Base-by-base conservation (phyloP, 2,329 filamentous ascomycete species). In the Periconia digitata region DNA sequence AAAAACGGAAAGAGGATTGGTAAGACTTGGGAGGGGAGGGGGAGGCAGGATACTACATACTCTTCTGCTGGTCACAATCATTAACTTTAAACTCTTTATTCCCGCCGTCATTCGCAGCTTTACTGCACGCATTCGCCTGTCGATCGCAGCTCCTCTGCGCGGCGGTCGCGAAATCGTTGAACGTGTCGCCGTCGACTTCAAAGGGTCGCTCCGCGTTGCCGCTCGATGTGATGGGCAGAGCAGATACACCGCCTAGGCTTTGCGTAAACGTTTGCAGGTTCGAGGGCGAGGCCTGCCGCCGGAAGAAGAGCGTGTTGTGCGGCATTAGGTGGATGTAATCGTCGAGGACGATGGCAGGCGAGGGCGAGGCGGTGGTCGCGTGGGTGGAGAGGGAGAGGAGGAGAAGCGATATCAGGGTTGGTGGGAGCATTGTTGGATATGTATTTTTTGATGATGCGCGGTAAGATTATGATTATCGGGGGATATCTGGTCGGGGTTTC, bases 61-160 rank as follows among this genome's bases (percentile, higher is more conserved):
- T 54, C 56, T 81, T 73, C 68, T 86, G 83, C n/a, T 66, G 57
- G 55, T 79, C 75, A 71, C 83, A 86, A 51, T 84, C 76, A 12
- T 57, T 49, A 21, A 80, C 68, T 6, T 66, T 71, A 44, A 72
- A 63, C 23, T 73, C 73, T 10, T 57, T 55, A 49, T 80, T 78
- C 22, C 49, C 85, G 52, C 77, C 76, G 16, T 76, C 78, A 55
- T 84, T 72, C 36, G 67, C 67, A 42, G 42, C 39, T 24, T 54
- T 12, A 24, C 77, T 72, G 64, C 85, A 87, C 7, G 66, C 68
- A 62, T 85, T 84, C 67, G 83, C 80, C 73, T 87, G 82, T 40
- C 83, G 78, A 52, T 84, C 78, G 60, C 85, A 88, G 21, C 82
- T 79, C 40, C 85, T 75, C 70, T 85, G 78, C 32, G 77, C 73